phyloP scores from a whole-genome alignment of 208 protist genomes.

The Leishmania guyanensis region DNA sequence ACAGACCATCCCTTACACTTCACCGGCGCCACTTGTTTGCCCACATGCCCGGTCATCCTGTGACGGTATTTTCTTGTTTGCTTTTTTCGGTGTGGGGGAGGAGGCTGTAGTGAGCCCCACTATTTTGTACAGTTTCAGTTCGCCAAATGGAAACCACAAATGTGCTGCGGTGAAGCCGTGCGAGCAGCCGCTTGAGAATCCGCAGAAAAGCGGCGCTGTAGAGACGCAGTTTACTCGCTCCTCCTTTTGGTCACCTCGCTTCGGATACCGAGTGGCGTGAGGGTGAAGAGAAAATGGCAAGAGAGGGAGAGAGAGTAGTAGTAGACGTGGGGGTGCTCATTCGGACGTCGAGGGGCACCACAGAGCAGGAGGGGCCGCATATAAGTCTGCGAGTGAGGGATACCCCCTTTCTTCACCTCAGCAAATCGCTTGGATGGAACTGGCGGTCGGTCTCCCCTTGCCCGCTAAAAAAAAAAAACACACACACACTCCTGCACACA shows the following conservation, averaged over 20 bases:
- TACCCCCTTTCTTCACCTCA: not conserved
- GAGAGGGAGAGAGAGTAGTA: not conserved
- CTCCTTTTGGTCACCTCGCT: not conserved
- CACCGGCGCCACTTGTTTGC: constrained; percentile 11
- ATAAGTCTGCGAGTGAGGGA: not conserved
- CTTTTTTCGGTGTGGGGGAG: not conserved
- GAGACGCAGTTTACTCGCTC: not conserved
- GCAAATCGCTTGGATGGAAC: not conserved
- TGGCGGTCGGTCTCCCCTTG: not conserved
- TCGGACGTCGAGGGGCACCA: not conserved
- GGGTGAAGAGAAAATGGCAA: not conserved
- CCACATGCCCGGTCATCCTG: not conserved
- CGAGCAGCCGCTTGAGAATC: not conserved
- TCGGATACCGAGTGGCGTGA: not conserved
- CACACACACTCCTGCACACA: not conserved
- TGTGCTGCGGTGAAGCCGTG: not conserved
- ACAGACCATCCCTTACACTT: constrained; percentile 30
- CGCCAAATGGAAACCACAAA: not conserved
- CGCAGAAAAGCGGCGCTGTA: not conserved
- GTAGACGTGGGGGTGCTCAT: not conserved
- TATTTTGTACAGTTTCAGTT: not conserved
- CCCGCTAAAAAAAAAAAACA: not conserved
- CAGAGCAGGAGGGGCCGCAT: not conserved
- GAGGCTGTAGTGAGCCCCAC: not conserved
- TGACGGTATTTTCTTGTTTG: not conserved